phyloP scores from a whole-genome alignment of 1,284 basidiomycete species.

The Gymnopus androsaceus region DNA sequence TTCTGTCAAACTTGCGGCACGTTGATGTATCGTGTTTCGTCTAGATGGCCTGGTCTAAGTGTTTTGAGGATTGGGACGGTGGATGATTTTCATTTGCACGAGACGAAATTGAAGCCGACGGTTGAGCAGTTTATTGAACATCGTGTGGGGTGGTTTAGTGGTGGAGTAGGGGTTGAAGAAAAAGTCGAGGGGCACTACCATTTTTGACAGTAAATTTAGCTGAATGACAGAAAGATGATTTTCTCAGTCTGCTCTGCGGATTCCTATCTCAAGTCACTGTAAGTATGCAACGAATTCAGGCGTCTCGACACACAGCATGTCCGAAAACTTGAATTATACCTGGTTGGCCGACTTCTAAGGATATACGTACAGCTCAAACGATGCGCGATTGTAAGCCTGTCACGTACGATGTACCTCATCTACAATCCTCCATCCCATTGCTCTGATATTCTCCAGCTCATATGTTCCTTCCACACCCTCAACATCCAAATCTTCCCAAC shows the following conservation, averaged over 20 bases:
- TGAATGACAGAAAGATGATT: too few species aligned
- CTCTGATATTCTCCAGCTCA: not conserved
- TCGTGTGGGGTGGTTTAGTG: slow-evolving; percentile 17
- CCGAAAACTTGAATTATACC: too few species aligned
- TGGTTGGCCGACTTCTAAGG: too few species aligned
- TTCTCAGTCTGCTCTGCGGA: too few species aligned
- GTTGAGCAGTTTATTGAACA: slow-evolving; percentile 19
- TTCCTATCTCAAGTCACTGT: too few species aligned
- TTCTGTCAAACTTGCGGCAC: slow-evolving; percentile 23
- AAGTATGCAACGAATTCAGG: too few species aligned
- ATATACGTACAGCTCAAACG: too few species aligned
- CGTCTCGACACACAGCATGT: too few species aligned
- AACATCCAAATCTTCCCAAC: slow-evolving; percentile 10
- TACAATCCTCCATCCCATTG: slow-evolving; percentile 9
- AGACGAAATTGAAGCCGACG: slow-evolving; percentile 21
- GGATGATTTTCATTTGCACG: slow-evolving; percentile 21
- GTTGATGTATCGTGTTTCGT: slow-evolving; percentile 21
- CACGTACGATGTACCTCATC: slow-evolving; percentile 1
- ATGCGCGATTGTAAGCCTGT: too few species aligned
- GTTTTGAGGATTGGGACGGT: slow-evolving; percentile 21
- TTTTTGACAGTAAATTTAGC: too few species aligned
- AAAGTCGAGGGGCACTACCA: too few species aligned
- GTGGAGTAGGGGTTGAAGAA: slow-evolving; percentile 8
- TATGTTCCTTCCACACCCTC: slow-evolving; percentile 6
- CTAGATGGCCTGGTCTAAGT: slow-evolving; percentile 6